A percentile compares a stretch with the other conserved stretches of the same genome.
These are phyloP conservation scores for rapeseed (Brassica napus) DNA, from an alignment of 345 rosid species.

Conservation along the genomic window DNA sequence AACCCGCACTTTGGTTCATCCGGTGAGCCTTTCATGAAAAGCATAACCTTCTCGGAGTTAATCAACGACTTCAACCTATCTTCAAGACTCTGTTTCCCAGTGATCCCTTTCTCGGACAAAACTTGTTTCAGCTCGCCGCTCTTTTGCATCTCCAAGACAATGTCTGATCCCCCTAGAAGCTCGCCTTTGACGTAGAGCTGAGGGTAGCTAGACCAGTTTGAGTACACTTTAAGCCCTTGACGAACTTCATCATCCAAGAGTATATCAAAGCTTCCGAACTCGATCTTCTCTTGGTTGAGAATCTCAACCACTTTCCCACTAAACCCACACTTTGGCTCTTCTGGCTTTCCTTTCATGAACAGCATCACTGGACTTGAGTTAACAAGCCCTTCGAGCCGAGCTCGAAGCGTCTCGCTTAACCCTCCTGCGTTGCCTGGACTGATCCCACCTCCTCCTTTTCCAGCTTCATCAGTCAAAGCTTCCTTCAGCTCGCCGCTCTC, in stretches of 20 bases:
- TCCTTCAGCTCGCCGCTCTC: constrained; percentile 86
- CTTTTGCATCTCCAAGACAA: constrained; percentile 91
- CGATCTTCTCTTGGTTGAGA: constrained; percentile 67
- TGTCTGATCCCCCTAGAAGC: constrained; percentile 91
- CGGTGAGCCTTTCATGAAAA: constrained; percentile 95
- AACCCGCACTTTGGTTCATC: constrained; percentile 91
- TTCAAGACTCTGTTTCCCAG: constrained; percentile 60
- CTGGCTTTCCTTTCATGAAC: constrained; percentile 94
- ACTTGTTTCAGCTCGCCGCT: constrained; percentile 78
- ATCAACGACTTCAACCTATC: constrained; percentile 61
- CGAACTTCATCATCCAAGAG: constrained; percentile 82
- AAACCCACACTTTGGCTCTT: constrained; percentile 88
- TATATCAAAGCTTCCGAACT: constrained; percentile 79
- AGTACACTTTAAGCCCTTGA: constrained; percentile 86
- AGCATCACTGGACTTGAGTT: constrained; percentile 75
- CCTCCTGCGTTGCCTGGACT: constrained; percentile 61
- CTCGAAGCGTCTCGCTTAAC: constrained; percentile 51
- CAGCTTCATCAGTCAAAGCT: constrained; percentile 49
- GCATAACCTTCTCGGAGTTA: constrained; percentile 75
- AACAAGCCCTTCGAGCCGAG: constrained; percentile 64
- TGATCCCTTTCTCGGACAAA: constrained; percentile 65
- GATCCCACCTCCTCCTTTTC: constrained; percentile 51
- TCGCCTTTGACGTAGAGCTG: constrained; percentile 83
- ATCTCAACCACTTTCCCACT: constrained; percentile 89
- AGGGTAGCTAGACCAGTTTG: constrained; percentile 98